Base-by-base conservation (phyloP, 495 filamentous ascomycete genomes). In the Margaritispora aquatica region DNA sequence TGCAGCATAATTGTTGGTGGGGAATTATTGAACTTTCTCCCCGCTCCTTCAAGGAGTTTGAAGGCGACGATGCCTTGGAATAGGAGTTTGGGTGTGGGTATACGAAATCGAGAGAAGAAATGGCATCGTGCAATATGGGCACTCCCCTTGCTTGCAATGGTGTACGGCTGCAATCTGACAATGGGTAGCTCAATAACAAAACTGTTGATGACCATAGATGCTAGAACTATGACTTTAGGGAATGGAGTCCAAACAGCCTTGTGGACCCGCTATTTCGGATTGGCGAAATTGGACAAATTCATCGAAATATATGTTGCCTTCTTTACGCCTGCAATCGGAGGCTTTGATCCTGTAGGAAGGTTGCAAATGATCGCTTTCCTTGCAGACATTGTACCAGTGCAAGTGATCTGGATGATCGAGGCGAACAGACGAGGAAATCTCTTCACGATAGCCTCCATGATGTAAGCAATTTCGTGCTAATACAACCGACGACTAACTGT, bases 301-400 rank as follows among this genome's bases (percentile, higher is more conserved):
- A 38, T 65, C 1, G 10, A 26, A n/a, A 19, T 59, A n/a, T 61
- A 58, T 23, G 55, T 55, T 0, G 22, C 21, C 7, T 62, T 61
- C 44, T 65, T 65, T 31, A 58, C 59, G 9, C 55, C 63, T 0
- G 27, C 36, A 1, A 46, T 65, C 38, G 54, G 49, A 41, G 20
- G 49, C 3, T 26, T 56, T 26, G 59, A 65, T 47, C 20, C 34
- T 17, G 8, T 46, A 0, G 38, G 50, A 1, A 41, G 36, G 11
- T 20, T 66, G 10, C 64, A 66, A 38, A 41, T 31, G 20, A 38
- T 63, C 51, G 54, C 60, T 2, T 66, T 66, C 27, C 20, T 55
- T 2, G 58, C 24, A 22, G 64, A 66, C 44, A 3, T 66, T 13
- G 23, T 58, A 2, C 58, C 64, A 4, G 0, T 66, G 17, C 57